Percentiles rank a stretch among this genome's conserved stretches.
These are phyloP conservation scores for Xylaria cubensis DNA, from an alignment of 495 filamentous ascomycete species.

Conservation along the genomic window DNA sequence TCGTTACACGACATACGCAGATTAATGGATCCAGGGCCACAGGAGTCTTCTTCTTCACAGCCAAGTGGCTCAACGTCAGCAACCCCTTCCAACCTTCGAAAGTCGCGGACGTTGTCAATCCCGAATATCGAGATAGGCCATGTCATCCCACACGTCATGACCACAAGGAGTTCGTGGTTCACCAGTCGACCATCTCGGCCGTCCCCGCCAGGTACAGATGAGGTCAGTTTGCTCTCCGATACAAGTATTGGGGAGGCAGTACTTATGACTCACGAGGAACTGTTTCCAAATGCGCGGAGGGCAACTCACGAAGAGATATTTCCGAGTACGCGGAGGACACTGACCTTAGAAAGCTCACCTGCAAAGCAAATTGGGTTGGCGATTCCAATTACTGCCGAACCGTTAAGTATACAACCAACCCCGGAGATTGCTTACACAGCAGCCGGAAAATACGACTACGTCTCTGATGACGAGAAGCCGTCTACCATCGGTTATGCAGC, in stretches of 20 bases:
- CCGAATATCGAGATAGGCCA: constrained; percentile 22
- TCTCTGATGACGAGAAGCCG: constrained; percentile 30
- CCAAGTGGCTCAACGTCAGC: background rate
- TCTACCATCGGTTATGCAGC: constrained; percentile 29
- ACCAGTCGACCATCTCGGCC: constrained; percentile 20
- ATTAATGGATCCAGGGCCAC: constrained; percentile 33
- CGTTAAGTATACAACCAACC: constrained; percentile 41
- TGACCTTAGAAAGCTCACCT: constrained; percentile 27
- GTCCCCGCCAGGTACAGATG: constrained; percentile 34
- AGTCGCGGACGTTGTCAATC: constrained; percentile 18
- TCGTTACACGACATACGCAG: constrained; percentile 30
- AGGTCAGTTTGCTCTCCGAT: constrained; percentile 40
- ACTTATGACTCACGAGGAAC: constrained; percentile 32
- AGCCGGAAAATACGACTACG: constrained; percentile 28
- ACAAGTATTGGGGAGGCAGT: constrained; percentile 38
- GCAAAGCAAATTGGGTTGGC: constrained; percentile 40
- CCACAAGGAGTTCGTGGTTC: constrained; percentile 31
- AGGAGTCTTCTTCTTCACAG: background rate
- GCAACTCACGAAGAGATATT: constrained; percentile 32
- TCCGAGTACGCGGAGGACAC: constrained; percentile 14
- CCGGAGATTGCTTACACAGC: constrained; percentile 41
- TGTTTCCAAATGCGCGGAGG: constrained; percentile 23
- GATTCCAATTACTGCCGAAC: constrained; percentile 36
- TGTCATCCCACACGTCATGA: constrained; percentile 33
- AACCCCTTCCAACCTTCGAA: constrained; percentile 27